A percentile compares a stretch with the other conserved stretches of the same genome.
These are phyloP conservation scores for Eimeria falciformis DNA, from an alignment of 169 alveolate genomes.

Conservation along the genomic window DNA sequence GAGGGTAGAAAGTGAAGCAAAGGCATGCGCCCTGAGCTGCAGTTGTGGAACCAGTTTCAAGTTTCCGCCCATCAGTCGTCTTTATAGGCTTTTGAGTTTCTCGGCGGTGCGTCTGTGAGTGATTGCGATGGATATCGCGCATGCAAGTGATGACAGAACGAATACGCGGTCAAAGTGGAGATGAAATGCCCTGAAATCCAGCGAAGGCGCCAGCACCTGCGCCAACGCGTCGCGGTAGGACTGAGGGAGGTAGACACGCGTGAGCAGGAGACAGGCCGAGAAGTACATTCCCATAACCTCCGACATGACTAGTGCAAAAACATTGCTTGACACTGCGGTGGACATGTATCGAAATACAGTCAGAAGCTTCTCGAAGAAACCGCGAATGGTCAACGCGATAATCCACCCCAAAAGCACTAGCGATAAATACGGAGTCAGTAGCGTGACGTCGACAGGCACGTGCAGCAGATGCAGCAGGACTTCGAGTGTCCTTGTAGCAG, in stretches of 20 bases:
- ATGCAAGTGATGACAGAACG: slow-evolving; percentile 58
- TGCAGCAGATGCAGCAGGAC: slow-evolving; percentile 43
- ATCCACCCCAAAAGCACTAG: slow-evolving; percentile 70
- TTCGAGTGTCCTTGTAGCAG: slow-evolving; percentile 53
- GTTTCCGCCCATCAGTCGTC: background rate
- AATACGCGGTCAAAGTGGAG: slow-evolving; percentile 73
- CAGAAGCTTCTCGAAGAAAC: slow-evolving; percentile 71
- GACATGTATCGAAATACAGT: slow-evolving; percentile 72
- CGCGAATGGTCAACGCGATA: slow-evolving; percentile 74
- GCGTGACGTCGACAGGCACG: slow-evolving; percentile 57
- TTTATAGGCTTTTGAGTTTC: slow-evolving; percentile 69
- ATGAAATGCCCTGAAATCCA: slow-evolving; percentile 75
- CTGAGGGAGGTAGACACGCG: slow-evolving; percentile 74
- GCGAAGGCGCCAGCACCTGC: slow-evolving; percentile 65
- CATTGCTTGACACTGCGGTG: slow-evolving; percentile 71
- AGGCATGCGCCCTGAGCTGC: too few species aligned
- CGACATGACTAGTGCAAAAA: slow-evolving; percentile 75
- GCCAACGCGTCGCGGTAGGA: slow-evolving; percentile 70
- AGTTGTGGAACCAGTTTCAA: too few species aligned
- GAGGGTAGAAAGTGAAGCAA: too few species aligned
- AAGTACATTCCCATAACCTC: slow-evolving; percentile 76
- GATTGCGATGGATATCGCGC: slow-evolving; percentile 25
- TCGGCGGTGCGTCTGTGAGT: slow-evolving; percentile 57
- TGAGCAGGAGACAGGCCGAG: slow-evolving; percentile 76
- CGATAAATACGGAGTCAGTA: slow-evolving; percentile 69